These are phyloP conservation scores for Saccharomyces pastorianus DNA, from an alignment of 1,139 yeast genomes.

Conservation along the genomic window DNA sequence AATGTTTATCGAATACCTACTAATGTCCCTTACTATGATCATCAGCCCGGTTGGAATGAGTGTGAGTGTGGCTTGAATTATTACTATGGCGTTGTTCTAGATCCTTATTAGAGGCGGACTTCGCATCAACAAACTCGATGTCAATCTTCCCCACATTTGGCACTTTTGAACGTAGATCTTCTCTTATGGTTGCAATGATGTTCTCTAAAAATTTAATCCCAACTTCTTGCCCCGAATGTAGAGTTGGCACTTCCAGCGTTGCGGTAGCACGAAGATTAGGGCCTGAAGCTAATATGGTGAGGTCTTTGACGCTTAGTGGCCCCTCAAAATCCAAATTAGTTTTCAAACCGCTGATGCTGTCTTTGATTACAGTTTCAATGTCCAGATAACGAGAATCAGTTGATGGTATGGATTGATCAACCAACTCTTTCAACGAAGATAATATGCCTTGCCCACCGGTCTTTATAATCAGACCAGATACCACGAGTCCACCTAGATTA, in stretches of 20 bases:
- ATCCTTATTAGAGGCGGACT: not conserved
- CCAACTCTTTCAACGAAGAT: constrained; percentile 63
- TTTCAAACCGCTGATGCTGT: not conserved
- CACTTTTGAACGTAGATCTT: constrained; percentile 20
- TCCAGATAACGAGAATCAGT: constrained; percentile 37
- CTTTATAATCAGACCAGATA: constrained; percentile 67
- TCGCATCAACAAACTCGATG: constrained; percentile 33
- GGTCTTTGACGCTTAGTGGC: not conserved
- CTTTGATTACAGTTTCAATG: constrained; percentile 13
- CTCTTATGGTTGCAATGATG: constrained; percentile 34
- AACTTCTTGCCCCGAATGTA: constrained; percentile 39
- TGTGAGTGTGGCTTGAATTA: constrained; percentile 6
- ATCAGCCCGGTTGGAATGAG: constrained; percentile 9
- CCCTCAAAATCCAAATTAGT: not conserved
- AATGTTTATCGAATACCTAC: constrained; percentile 6
- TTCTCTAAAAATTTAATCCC: constrained; percentile 42
- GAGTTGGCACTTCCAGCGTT: constrained; percentile 37
- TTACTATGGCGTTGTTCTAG: not conserved
- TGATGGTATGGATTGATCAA: constrained; percentile 48
- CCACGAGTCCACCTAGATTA: constrained; percentile 82
- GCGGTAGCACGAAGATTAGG: constrained; percentile 33
- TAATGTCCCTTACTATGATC: constrained; percentile 3
- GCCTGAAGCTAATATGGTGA: not conserved
- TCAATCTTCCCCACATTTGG: constrained; percentile 30
- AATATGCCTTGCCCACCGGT: constrained; percentile 77